Conservation (phyloP, 1,284 basidiomycete genomes). For the Moniliophthora roreri region DNA sequence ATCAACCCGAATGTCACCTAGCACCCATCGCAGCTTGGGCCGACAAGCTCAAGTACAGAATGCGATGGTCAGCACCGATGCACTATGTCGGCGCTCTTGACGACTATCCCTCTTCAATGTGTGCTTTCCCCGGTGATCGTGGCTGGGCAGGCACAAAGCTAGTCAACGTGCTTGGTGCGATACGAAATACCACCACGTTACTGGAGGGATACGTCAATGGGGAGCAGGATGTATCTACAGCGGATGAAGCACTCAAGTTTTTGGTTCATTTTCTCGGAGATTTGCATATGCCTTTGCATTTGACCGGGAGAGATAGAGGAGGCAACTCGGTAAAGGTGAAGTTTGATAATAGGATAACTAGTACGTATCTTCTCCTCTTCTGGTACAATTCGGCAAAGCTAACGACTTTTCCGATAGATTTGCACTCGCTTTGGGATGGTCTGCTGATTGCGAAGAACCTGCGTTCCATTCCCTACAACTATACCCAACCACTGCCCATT, state of each 20-base stretch:
- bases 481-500: constrained; percentile 67
- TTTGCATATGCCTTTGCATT: constrained; percentile 88
- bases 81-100: constrained; percentile 76
- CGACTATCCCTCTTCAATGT: constrained; percentile 77
- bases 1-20: constrained; percentile 63
- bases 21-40: constrained; percentile 88
- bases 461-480: constrained; percentile 72
- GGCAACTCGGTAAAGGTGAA: constrained; percentile 77
- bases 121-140: constrained; percentile 72
- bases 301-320: constrained; percentile 82
- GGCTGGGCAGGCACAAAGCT: constrained; percentile 75
- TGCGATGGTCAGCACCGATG: constrained; percentile 66
- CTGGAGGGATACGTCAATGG: constrained; percentile 18
- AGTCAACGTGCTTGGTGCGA: constrained; percentile 61
- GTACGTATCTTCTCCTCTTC: constrained; percentile 36
- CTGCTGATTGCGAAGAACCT: constrained; percentile 81
- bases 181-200: constrained; percentile 11
- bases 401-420: constrained; percentile 41
- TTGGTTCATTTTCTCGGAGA: constrained; percentile 90
- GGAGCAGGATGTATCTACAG: constrained; percentile 23
- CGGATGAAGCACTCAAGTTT: constrained; percentile 81
- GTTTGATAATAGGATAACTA: constrained; percentile 69
- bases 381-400: background rate
- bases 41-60: constrained; percentile 64
- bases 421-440: constrained; percentile 87